These are phyloP conservation scores for Wilhelminamyces savonicus DNA, from an alignment of 805 yeast species.

Conservation along the genomic window DNA sequence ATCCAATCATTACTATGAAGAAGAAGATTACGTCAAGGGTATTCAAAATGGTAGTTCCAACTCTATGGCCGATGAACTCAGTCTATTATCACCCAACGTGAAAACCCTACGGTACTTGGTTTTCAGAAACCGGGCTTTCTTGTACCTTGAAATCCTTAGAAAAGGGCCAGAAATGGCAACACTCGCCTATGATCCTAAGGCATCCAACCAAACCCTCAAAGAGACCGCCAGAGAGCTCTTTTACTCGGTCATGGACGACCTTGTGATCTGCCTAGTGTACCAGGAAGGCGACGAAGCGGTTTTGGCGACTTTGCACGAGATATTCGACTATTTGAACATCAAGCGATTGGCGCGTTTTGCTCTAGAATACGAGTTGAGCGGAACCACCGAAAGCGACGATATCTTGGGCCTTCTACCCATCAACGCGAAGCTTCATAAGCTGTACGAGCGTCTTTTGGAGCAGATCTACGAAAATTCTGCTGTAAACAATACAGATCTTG, in stretches of 20 bases:
- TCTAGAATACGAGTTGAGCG: constrained; percentile 52
- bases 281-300: constrained; percentile 61
- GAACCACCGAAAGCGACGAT: constrained; percentile 38
- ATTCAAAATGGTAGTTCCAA: constrained; percentile 31
- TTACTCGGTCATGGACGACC: constrained; percentile 49
- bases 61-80: constrained; percentile 32
- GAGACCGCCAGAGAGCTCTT: constrained; percentile 29
- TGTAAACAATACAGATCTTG: neutral
- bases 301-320: constrained; percentile 42
- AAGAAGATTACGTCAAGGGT: constrained; percentile 29
- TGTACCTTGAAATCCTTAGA: constrained; percentile 43
- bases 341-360: constrained; percentile 47
- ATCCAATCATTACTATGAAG: constrained; percentile 35
- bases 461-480: neutral
- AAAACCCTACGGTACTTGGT: constrained; percentile 70
- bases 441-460: neutral
- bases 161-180: constrained; percentile 3
- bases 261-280: constrained; percentile 58
- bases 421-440: constrained; percentile 7
- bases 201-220: constrained; percentile 6
- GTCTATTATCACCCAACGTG: constrained; percentile 58
- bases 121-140: constrained; percentile 75
- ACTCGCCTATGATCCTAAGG: constrained; percentile 1
- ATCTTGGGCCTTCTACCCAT: constrained; percentile 22
- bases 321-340: constrained; percentile 45